Conservation (phyloP, 495 filamentous ascomycete genomes). For the Penicillium cosmopolitanum region DNA sequence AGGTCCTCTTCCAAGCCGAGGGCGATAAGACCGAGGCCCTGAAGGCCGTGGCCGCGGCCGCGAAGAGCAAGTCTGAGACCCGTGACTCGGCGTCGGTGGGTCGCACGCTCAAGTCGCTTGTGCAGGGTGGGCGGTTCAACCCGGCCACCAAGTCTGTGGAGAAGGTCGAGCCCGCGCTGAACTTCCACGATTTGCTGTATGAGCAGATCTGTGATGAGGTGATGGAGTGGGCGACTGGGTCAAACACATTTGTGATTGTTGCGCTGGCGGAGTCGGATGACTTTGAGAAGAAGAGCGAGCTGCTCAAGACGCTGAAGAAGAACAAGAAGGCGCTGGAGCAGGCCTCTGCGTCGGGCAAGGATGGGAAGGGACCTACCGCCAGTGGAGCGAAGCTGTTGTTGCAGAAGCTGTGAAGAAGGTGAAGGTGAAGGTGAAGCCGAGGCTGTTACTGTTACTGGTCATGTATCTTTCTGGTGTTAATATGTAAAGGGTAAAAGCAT, state of each 20-base stretch:
- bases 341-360: slow-evolving; percentile 45
- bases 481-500: not conserved
- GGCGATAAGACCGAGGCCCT: slow-evolving; percentile 74
- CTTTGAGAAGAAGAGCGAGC: slow-evolving; percentile 67
- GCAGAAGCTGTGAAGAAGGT: slow-evolving; percentile 41
- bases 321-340: slow-evolving; percentile 54
- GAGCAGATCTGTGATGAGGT: slow-evolving; percentile 73
- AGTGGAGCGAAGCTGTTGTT: slow-evolving; percentile 51
- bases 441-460: no score
- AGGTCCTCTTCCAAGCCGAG: slow-evolving; percentile 75
- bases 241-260: slow-evolving; percentile 80
- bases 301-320: slow-evolving; percentile 67
- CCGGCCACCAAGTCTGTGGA: slow-evolving; percentile 65
- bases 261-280: slow-evolving; percentile 77
- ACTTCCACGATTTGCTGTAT: slow-evolving; percentile 79
- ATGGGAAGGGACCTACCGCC: slow-evolving; percentile 41
- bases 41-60: slow-evolving; percentile 69
- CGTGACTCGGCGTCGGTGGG: slow-evolving; percentile 66
- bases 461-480: slow-evolving; percentile 2
- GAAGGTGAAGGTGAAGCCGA: no score
- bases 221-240: slow-evolving; percentile 83
- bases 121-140: slow-evolving; percentile 85
- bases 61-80: slow-evolving; percentile 62
- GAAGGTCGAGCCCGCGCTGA: slow-evolving; percentile 72
- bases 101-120: slow-evolving; percentile 87